A percentile compares a stretch with the other conserved stretches of the same genome.
Conservation (phyloP, 495 filamentous ascomycete genomes). For the Tuber calosporum region DNA sequence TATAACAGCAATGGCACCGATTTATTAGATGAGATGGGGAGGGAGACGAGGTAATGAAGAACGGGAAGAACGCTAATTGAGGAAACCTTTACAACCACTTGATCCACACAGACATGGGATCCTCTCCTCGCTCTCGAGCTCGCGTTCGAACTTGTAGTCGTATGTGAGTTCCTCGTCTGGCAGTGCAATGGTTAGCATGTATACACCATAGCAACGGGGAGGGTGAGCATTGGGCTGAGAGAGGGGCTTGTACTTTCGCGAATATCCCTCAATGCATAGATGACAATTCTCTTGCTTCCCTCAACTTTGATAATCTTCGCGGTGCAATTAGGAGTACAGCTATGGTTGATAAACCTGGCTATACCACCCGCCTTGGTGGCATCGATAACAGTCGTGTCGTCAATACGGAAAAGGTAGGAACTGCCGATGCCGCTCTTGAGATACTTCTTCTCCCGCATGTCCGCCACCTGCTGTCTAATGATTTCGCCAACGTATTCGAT, state of each 20-base stretch:
- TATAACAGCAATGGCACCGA: not conserved
- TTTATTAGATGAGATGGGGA: not conserved
- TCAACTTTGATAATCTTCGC: constrained; percentile 99
- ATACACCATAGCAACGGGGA: not conserved
- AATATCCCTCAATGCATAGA: constrained; percentile 94
- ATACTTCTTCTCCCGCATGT: constrained; percentile 85
- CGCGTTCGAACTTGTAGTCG: constrained; percentile 99
- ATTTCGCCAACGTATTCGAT: constrained; percentile 99
- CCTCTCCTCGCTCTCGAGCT: constrained; percentile 86
- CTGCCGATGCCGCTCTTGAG: constrained; percentile 94
- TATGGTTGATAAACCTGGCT: constrained; percentile 97
- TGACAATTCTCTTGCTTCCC: constrained; percentile 97
- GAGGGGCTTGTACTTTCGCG: constrained; percentile 68
- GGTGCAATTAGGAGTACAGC: constrained; percentile 95
- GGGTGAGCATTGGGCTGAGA: not conserved
- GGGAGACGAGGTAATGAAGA: constrained; percentile 9
- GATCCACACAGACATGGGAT: constrained; percentile 97
- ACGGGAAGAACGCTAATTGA: constrained; percentile 58
- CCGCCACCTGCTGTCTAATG: constrained; percentile 89
- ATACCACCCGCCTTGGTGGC: constrained; percentile 98
- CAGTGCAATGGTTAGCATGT: constrained; percentile 46
- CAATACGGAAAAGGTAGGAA: constrained; percentile 95
- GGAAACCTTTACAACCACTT: constrained; percentile 92
- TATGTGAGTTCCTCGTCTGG: constrained; percentile 97
- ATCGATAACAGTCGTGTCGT: constrained; percentile 95